Conservation (phyloP, 768 basidiomycete species). For the Gyrodon lividus region DNA sequence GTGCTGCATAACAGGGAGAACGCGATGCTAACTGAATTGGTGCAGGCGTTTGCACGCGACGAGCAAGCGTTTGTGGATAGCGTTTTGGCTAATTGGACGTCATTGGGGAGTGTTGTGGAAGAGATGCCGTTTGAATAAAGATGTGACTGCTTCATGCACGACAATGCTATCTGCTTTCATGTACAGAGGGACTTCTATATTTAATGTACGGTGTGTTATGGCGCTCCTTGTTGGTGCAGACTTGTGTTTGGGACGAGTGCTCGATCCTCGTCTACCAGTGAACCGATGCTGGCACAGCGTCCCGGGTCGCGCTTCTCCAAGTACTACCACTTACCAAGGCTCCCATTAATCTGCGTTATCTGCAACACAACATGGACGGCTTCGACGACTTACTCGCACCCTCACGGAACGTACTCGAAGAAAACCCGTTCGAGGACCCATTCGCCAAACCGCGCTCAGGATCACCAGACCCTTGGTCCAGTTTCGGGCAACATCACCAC, state of each 20-base stretch:
- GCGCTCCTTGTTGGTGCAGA: background rate
- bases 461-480: slow-evolving; percentile 79
- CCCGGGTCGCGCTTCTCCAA: no score
- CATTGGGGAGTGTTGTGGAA: slow-evolving; percentile 66
- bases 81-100: slow-evolving; percentile 71
- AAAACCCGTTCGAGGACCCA: slow-evolving; percentile 75
- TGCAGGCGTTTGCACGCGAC: slow-evolving; percentile 70
- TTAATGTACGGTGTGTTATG: slow-evolving; percentile 8
- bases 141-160: background rate
- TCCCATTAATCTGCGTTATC: background rate
- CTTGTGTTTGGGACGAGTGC: background rate
- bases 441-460: slow-evolving; percentile 59
- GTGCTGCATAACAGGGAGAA: slow-evolving; percentile 91
- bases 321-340: background rate
- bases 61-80: slow-evolving; percentile 68
- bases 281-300: no score
- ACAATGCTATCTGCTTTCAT: background rate
- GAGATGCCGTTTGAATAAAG: slow-evolving; percentile 82
- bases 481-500: slow-evolving; percentile 43
- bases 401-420: slow-evolving; percentile 61
- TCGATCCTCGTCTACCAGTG: background rate
- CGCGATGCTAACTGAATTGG: slow-evolving; percentile 68
- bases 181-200: slow-evolving; percentile 4
- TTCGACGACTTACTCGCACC: slow-evolving; percentile 75
- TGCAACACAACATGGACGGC: slow-evolving; percentile 52